Evolutionary conservation across 805 yeast genomes (phyloP), one percentile per base, ranked within the genome.

Genomic region (Millerozyma miso): DNA sequence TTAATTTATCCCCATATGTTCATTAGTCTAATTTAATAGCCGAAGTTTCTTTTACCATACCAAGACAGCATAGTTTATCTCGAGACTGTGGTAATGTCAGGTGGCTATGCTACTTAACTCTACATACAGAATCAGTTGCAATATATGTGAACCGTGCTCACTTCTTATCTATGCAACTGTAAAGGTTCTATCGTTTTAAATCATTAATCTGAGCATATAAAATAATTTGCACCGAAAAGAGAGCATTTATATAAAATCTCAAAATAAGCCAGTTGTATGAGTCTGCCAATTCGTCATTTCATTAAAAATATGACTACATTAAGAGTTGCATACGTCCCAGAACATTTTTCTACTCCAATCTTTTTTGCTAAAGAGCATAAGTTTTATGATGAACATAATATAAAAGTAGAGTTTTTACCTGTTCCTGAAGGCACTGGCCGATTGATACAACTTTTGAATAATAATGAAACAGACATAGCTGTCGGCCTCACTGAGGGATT

Each of bases 401-500:
- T 88, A 5, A 72, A 74, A 2, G 76, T 85, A 38, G 81, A 83
- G 49, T 65, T 83, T 47, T 62, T 81, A 19, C 85, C 88, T 2
- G 90, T 76, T 44, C 85, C 88, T 14, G 85, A 93, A 14, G 97
- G 97, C 1, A 81, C 95, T 4, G 97, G 97, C 2, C 87, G 88
- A 53, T 71, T 89, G 60, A 85, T 89, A 58, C 85, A 83, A 52
- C 73, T 88, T 4, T 68, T 90, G 40, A 78, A 80, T 47, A 74
- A 66, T 14, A 71, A 75, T 8, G 77, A 81, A 34, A 76, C 88
- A 31, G 93, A 89, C 54, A 69, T 86, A 40, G 95, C 95, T 23
- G 77, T 90, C 55, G 97, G 97, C 0, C 72, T 89, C 41, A 89
- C 97, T 3, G 97, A 89, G 61, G 96, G 95, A 0, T 89, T 89